Evolutionary conservation across 331 rosid genomes (phyloP).

Genomic region (Dryas integrifolia): DNA sequence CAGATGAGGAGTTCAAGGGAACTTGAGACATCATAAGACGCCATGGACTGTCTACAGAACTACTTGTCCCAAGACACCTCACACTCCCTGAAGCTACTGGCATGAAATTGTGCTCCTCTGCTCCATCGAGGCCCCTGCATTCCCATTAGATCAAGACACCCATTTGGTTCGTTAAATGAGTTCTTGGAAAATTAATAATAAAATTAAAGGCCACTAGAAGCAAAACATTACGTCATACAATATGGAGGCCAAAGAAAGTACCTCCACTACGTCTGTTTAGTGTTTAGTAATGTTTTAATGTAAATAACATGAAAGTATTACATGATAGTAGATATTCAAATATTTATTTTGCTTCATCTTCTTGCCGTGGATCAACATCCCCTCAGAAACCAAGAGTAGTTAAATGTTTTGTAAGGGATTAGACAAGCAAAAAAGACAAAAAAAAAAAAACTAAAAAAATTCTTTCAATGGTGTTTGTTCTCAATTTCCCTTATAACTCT

Average conservation of each 20-base stretch:
- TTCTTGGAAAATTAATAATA: background rate
- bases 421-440: background rate
- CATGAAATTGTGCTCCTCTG: slow-evolving; percentile 53
- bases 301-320: background rate
- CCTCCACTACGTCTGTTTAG: too few relatives aligned
- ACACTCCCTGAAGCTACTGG: slow-evolving; percentile 56
- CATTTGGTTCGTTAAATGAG: background rate
- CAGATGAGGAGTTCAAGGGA: slow-evolving; percentile 44
- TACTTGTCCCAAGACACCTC: slow-evolving; percentile 46
- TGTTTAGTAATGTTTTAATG: too few relatives aligned
- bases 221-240: too few relatives aligned
- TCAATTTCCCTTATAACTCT: background rate
- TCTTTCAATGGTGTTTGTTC: background rate
- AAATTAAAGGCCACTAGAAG: too few relatives aligned
- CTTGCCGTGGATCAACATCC: background rate
- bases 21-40: slow-evolving; percentile 51
- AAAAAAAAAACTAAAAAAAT: background rate
- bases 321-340: background rate
- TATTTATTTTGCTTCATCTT: background rate
- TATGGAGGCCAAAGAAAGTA: too few relatives aligned
- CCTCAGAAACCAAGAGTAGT: background rate
- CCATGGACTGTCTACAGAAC: slow-evolving; percentile 58
- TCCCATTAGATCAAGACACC: slow-evolving; percentile 14
- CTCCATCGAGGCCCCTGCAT: slow-evolving; percentile 59
- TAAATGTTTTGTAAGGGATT: background rate